Base-by-base conservation (phyloP, 129 eudicot species). In the Apium graveolens region DNA sequence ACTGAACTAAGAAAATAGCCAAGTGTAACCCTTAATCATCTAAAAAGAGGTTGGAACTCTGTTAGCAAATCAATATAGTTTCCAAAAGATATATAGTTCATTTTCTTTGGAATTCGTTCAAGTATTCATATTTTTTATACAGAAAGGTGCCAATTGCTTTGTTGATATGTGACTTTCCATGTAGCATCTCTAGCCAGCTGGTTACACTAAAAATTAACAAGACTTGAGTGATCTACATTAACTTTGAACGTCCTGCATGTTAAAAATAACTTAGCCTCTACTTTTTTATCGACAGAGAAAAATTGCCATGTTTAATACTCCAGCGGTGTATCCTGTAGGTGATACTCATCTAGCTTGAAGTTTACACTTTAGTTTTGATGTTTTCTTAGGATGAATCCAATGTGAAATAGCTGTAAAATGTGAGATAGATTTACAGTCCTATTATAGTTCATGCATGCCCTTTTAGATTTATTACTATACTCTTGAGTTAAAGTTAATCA, bases 121-220 rank as follows among this genome's bases (percentile, higher is more conserved):
- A 34, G 48, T 9, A 71, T 38, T 21, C 31, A 24, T 17, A 71
- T 3, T 38, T 74, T 74, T 13, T 38, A 32, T 8, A 16, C 41
- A 6, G 42, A 20, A 26, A 45, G 16, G n/a, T 73, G 49, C 55
- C 49, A 24, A 17, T n/a, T 38, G 34, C 49, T 74, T 74, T 45
- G 41, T 24, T 74, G 76, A 74, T 26, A 45, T 45, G 29, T 74
- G 78, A 74, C 78, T 46, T 32, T 26, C 62, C 38, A 46, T 46
- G 14, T 46, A 29, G 27, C 65, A 27, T 46, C 63, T 29, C 65
- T 48, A 13, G 65, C 78, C 63, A 44, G 78, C 78, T 44, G 63
- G 65, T 45, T 27, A 46, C 65, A 46, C 63, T 46, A 43, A 32
- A 73, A 20, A 45, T 74, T 46, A 17, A 46, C 41, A 29, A 74